A percentile compares a stretch with the other conserved stretches of the same genome.
phyloP scores from a whole-genome alignment of 1,284 basidiomycete genomes.

The Pseudozyma tsukubaensis region DNA sequence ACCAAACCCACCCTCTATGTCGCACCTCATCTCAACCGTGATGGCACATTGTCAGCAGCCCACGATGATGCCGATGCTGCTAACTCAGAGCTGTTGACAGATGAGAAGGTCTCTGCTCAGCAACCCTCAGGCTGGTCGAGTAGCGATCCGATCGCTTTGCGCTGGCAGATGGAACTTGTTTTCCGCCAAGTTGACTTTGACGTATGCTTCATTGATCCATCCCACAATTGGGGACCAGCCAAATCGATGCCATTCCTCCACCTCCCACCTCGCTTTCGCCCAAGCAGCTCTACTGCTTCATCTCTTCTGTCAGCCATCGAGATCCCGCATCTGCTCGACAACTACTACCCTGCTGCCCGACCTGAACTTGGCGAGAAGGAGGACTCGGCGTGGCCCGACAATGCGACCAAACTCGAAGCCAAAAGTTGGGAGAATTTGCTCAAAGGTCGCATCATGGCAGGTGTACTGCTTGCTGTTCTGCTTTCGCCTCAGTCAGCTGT shows the following conservation, averaged over 20 bases:
- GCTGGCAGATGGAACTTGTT: conserved; percentile 62
- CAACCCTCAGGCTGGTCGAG: conserved; percentile 51
- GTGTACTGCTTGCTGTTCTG: conserved; percentile 34
- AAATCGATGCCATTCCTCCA: conserved; percentile 56
- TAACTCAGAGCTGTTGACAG: neutral
- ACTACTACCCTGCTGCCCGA: conserved; percentile 40
- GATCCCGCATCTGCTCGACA: conserved; percentile 52
- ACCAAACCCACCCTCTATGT: conserved; percentile 46
- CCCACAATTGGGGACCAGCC: conserved; percentile 56
- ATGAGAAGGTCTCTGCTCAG: conserved; percentile 3
- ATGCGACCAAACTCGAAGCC: conserved; percentile 31
- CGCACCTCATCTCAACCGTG: conserved; percentile 45
- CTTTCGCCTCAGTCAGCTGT: conserved; percentile 36
- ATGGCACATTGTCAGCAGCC: conserved; percentile 19
- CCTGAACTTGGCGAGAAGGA: conserved; percentile 47
- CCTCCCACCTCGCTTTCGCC: conserved; percentile 32
- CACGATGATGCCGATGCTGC: conserved; percentile 3
- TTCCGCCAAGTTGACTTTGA: conserved; percentile 51
- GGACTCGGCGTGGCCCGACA: conserved; percentile 11
- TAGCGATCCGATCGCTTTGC: conserved; percentile 57
- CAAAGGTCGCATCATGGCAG: conserved; percentile 43
- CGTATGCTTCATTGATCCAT: conserved; percentile 45
- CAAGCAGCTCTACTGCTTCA: conserved; percentile 9
- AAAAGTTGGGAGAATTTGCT: conserved; percentile 44
- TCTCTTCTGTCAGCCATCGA: conserved; percentile 35